Base-by-base conservation (phyloP, 2,329 filamentous ascomycete genomes). In the Arthrobotrys iridis region DNA sequence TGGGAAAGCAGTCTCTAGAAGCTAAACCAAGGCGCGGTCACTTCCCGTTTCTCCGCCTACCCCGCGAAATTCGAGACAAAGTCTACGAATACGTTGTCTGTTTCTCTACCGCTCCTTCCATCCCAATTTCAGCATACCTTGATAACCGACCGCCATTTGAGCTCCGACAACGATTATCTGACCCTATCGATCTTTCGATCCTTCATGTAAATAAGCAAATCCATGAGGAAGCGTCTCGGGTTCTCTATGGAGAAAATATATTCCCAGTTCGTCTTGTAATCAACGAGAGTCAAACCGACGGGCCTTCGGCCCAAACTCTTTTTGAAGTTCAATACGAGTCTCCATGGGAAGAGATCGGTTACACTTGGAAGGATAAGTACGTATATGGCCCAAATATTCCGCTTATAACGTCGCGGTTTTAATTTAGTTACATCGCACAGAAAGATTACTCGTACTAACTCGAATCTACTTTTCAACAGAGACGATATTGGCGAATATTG, bases 11-110 rank as follows among this genome's bases (percentile, higher is more conserved):
- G 37, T 55, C 50, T 7, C 30, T 40, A 13, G 35, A 40, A 40
- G 4, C 33, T 6, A 55, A 22, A 55, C 18, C 59, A 40, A n/a
- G 2, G 6, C 11, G 28, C 1, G 22, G 30, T 15, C 5, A 13
- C 8, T 74, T 74, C 55, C 70, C 60, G 4, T 74, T 74, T 26
- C 62, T 74, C 26, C 0, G 11, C 26, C 70, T 74, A 6, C 70
- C 70, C 15, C 62, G 41, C 70, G 37, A 66, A 46, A 13, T 74
- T 35, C 70, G 70, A 45, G 52, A 74, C 45, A 30, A 74, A 62
- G 48, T 74, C 15, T 74, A 74, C 37, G 26, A 40, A 33, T 67
- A 66, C 26, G 15, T 50, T 11, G 28, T 64, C 18, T 24, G 33
- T 33, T 58, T 60, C 30, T 37, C 43, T 41, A 41, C 24, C 4